Conservation (phyloP, 768 basidiomycete genomes). For the Rhodotorula kratochvilovae region DNA sequence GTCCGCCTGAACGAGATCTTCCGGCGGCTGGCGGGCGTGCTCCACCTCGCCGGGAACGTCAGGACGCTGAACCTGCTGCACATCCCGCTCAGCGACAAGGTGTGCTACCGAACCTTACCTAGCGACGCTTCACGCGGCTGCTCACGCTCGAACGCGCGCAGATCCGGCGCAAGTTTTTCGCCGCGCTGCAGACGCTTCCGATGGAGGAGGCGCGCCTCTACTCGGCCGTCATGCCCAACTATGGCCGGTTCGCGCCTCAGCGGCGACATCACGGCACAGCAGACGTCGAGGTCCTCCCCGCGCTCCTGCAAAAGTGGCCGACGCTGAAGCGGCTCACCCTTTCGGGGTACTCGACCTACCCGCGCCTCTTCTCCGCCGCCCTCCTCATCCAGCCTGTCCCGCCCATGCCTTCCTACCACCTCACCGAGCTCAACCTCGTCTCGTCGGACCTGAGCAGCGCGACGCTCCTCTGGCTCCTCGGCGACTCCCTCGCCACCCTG, state of each 20-base stretch:
- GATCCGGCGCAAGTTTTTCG: neutral
- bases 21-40: neutral
- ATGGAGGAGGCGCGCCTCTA: neutral
- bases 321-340: constrained; percentile 2
- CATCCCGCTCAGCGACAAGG: constrained; percentile 12
- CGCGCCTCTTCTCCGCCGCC: neutral
- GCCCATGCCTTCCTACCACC: constrained; percentile 4
- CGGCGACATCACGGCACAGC: neutral
- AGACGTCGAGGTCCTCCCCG: constrained; percentile 3
- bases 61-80: constrained; percentile 6
- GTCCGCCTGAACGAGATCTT: neutral
- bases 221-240: neutral
- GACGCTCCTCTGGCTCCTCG: constrained; percentile 8
- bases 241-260: neutral
- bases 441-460: neutral
- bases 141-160: neutral
- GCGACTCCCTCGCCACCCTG: neutral
- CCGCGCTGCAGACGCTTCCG: neutral
- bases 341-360: neutral
- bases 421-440: constrained; percentile 4
- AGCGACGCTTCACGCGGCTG: neutral
- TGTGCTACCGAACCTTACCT: neutral
- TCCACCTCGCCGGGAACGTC: neutral
- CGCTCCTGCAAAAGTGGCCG: neutral
- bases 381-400: neutral